Evolutionary conservation across 2,329 filamentous ascomycete species (phyloP).

Genomic region (Neurospora crassa): DNA sequence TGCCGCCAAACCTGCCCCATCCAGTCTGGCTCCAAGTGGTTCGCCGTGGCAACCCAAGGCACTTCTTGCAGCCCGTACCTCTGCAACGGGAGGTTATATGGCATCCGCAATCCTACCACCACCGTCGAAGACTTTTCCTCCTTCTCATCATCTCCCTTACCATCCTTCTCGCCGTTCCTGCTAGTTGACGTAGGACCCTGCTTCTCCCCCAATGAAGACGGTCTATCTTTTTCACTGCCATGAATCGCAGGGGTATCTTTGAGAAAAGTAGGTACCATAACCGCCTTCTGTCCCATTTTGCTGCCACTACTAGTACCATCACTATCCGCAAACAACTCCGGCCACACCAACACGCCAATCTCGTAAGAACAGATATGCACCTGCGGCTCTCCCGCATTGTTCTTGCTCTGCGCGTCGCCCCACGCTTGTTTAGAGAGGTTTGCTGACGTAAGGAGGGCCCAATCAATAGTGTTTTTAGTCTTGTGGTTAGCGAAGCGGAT

Average conservation of each 20-base stretch:
- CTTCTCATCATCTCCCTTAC: constrained; percentile 2
- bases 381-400: constrained; percentile 41
- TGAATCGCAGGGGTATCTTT: constrained; percentile 39
- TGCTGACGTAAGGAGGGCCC: constrained; percentile 84
- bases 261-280: constrained; percentile 62
- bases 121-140: constrained; percentile 11
- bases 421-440: constrained; percentile 85
- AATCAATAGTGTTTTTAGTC: constrained; percentile 48
- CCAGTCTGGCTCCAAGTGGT: constrained; percentile 54
- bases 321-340: constrained; percentile 40
- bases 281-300: constrained; percentile 20
- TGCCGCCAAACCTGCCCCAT: constrained; percentile 33
- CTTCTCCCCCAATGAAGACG: neutral
- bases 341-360: constrained; percentile 76
- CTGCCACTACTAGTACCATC: neutral
- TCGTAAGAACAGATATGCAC: constrained; percentile 74
- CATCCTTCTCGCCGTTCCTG: constrained; percentile 1
- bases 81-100: constrained; percentile 70
- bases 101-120: constrained; percentile 63
- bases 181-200: neutral
- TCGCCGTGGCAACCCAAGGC: constrained; percentile 66
- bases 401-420: constrained; percentile 47
- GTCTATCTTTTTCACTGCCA: neutral
- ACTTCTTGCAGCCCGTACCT: constrained; percentile 52
- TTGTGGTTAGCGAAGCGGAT: constrained; percentile 48